Percentiles rank a stretch among this genome's conserved stretches.
Conservation (phyloP, 2,329 filamentous ascomycete genomes). For the Chaetomium sp. region DNA sequence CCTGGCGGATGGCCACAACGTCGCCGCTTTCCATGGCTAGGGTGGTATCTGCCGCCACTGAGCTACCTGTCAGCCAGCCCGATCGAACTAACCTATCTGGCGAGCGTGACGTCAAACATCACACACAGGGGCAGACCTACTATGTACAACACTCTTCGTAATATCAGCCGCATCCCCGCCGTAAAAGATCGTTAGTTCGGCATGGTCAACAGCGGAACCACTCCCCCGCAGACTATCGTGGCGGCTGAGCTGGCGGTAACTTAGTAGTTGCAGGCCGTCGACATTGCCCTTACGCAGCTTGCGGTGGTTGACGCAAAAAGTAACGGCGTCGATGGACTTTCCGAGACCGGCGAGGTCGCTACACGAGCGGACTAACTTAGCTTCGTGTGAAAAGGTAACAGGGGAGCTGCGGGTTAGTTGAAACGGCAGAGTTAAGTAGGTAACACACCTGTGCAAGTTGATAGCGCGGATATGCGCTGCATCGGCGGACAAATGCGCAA, state of each 20-base stretch:
- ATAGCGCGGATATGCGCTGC: not conserved
- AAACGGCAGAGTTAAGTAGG: not conserved
- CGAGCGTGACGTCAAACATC: not conserved
- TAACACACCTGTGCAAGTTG: slow-evolving; percentile 2
- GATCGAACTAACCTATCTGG: not conserved
- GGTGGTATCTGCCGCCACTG: not conserved
- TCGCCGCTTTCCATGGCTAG: not conserved
- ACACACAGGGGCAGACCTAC: not conserved
- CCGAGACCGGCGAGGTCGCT: slow-evolving; percentile 1
- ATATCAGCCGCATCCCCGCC: not conserved
- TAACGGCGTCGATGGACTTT: not conserved
- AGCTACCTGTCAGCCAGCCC: not conserved
- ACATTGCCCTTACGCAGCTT: not conserved
- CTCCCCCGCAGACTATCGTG: not conserved
- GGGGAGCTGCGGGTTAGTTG: too few species aligned
- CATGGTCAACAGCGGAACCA: not conserved
- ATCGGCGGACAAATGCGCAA: slow-evolving; percentile 1
- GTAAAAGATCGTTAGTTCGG: slow-evolving; percentile 7
- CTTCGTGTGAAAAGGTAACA: too few species aligned
- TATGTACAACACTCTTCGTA: slow-evolving; percentile 3
- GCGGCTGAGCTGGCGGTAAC: not conserved
- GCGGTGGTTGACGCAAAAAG: slow-evolving; percentile 3
- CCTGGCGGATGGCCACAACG: not conserved
- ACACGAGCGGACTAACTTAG: not conserved
- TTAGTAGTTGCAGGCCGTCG: slow-evolving; percentile 1